A percentile compares a stretch with the other conserved stretches of the same genome.
Conservation (phyloP, 2,329 filamentous ascomycete species). For the Tolypocladium ophioglossoides region DNA sequence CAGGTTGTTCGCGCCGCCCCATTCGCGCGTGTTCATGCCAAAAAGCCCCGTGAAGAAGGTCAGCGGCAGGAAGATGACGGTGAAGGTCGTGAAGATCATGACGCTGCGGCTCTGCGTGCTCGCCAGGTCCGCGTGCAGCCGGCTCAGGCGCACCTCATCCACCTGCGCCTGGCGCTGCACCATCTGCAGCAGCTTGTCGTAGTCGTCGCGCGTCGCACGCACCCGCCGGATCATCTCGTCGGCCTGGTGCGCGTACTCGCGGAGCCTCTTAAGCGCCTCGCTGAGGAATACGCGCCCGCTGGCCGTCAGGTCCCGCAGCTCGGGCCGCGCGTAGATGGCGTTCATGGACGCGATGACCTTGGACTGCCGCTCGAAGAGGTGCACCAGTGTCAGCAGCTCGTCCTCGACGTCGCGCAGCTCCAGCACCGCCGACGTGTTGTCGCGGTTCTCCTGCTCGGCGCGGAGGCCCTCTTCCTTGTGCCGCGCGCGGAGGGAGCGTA, state of each 20-base stretch:
- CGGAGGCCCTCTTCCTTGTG: constrained; percentile 30
- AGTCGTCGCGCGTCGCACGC: constrained; percentile 47
- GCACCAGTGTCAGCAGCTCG: constrained; percentile 45
- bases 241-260: constrained; percentile 43
- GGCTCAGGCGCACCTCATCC: constrained; percentile 52
- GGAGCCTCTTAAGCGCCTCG: constrained; percentile 40
- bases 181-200: constrained; percentile 56
- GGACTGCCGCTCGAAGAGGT: constrained; percentile 47
- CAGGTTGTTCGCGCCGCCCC: constrained; percentile 38
- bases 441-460: constrained; percentile 47
- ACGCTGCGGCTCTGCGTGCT: constrained; percentile 51
- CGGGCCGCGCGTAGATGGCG: constrained; percentile 28
- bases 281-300: constrained; percentile 40
- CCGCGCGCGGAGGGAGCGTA: constrained; percentile 24
- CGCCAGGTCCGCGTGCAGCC: constrained; percentile 52
- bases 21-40: constrained; percentile 54
- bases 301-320: constrained; percentile 28
- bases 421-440: constrained; percentile 51
- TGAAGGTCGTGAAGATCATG: constrained; percentile 56
- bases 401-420: constrained; percentile 56
- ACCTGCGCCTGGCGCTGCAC: constrained; percentile 57
- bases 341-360: constrained; percentile 37
- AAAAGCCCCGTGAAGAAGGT: constrained; percentile 57
- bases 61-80: constrained; percentile 52
- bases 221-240: constrained; percentile 49